These are phyloP conservation scores for Metschnikowia corniflorae DNA, from an alignment of 805 yeast species.

Conservation along the genomic window DNA sequence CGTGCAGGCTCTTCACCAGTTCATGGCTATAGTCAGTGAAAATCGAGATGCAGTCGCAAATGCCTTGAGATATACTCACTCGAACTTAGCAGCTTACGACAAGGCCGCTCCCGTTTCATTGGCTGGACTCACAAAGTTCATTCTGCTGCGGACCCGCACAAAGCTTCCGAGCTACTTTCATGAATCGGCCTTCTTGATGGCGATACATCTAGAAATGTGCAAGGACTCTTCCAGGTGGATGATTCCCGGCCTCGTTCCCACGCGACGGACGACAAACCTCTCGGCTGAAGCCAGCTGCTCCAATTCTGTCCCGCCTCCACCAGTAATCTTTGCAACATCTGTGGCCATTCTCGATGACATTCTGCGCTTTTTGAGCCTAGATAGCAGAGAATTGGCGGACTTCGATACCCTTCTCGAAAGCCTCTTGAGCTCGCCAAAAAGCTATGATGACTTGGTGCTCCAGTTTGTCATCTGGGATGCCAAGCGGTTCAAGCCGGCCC, in stretches of 20 bases:
- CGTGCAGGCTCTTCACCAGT: slow-evolving; percentile 24
- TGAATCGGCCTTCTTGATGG: slow-evolving; percentile 28
- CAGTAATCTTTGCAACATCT: slow-evolving; percentile 27
- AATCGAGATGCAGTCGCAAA: slow-evolving; percentile 12
- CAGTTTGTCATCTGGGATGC: slow-evolving; percentile 34
- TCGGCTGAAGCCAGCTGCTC: slow-evolving; percentile 18
- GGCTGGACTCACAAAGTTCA: slow-evolving; percentile 4
- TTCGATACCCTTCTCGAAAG: slow-evolving; percentile 4
- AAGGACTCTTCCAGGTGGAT: slow-evolving; percentile 26
- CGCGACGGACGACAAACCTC: slow-evolving; percentile 20
- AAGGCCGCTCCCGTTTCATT: slow-evolving; percentile 7
- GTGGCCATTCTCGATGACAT: slow-evolving; percentile 13
- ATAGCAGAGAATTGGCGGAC: slow-evolving; percentile 6
- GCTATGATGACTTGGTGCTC: slow-evolving; percentile 25
- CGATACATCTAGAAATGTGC: slow-evolving; percentile 25
- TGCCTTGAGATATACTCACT: slow-evolving; percentile 21
- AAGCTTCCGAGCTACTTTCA: slow-evolving; percentile 18
- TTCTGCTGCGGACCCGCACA: not conserved
- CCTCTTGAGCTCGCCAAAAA: not conserved
- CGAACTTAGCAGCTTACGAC: slow-evolving; percentile 20
- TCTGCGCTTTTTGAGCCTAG: slow-evolving; percentile 11
- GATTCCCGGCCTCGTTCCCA: slow-evolving; percentile 18
- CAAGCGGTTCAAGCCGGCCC: slow-evolving; percentile 18
- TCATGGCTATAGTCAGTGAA: slow-evolving; percentile 19
- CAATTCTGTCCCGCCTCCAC: slow-evolving; percentile 22